Base-by-base conservation (phyloP, 2,329 filamentous ascomycete species). In the Xylaria sp. region DNA sequence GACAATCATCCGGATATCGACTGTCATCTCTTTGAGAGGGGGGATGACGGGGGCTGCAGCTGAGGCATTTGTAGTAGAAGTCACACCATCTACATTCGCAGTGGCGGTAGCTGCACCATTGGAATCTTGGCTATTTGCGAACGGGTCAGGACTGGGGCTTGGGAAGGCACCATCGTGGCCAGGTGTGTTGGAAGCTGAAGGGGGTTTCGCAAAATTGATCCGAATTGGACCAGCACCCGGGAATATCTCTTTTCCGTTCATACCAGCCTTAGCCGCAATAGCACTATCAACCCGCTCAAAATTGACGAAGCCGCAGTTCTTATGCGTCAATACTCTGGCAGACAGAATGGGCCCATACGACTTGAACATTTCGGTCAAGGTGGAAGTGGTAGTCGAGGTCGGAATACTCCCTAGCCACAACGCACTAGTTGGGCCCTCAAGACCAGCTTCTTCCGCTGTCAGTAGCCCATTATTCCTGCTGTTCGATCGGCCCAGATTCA, bases 261-360 rank as follows among this genome's bases (percentile, higher is more conserved):
- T 90, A 77, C 90, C 87, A 14, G 90, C 90, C 79, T 95, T 97
- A 17, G 96, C 96, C 68, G 93, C 90, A 47, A 98, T 90, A 64
- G 96, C 96, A 78, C 93, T 97, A 72, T 98, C 94, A 34, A 96
- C 83, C 67, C 89, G 91, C 81, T 98, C 94, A 76, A 97, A 99
- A 81, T 99, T 99, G 78, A 99, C 95, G 75, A 99, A 99, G 2
- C 95, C 96, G 78, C 96, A 99, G 81, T 97, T 98, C 86, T 99
- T 99, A 84, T 99, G 94, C 0, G 96, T 98, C 69, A 99, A 85
- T 4, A 99, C 96, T 71, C 96, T 89, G 32, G 93, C 95, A 3
- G 95, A 98, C 72, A 96, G 87, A 71, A 99, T 97, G 2, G 92
- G 88, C 9, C 96, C 96, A 73, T 96, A 97, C n/a, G 90, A 88